Base-by-base conservation (phyloP, 805 yeast species). In the Cyberlindnera meyerae region DNA sequence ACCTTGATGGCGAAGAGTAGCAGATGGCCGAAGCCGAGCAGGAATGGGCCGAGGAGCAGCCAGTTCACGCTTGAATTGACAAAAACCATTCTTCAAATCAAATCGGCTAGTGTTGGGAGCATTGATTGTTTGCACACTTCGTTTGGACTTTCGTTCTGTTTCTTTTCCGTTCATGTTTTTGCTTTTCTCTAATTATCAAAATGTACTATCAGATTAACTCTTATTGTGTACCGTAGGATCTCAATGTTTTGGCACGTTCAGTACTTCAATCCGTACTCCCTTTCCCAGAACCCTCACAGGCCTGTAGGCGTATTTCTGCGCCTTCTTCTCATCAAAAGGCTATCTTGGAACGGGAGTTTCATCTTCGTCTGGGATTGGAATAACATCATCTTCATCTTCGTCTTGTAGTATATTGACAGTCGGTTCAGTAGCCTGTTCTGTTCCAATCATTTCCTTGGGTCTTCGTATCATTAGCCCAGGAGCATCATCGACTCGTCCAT, bases 21-120 rank as follows among this genome's bases (percentile, higher is more conserved):
- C 52, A 66, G 39, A 62, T 72, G 47, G 73, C 69, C 34, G 79
- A 72, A 44, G 73, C 70, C 34, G 79, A 72, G 51, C 69, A 67
- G 55, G 76, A 68, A 57, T 71, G 74, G 61, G 76, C 73, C 44
- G 70, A 70, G 47, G 66, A 59, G 31, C 37, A 50, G 30, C 40
- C 47, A 34, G 54, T 45, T 41, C 43, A 45, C 34, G 56, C 52
- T 39, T 48, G 47, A 42, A 22, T 8, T 8, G 29, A 20, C 14
- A 6, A 17, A 5, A 21, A 11, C 25, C 7, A 13, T 14, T 32
- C 13, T 22, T 32, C n/a, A 22, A 13, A 14, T n/a, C n/a, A 20
- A 20, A 20, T 20, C 22, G 9, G 9, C 9, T 9, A 20, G n/a
- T n/a, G n/a, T 20, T 9, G 22, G 7, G 22, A 20, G 9, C 22